Percentiles rank a stretch among this genome's conserved stretches.
phyloP scores from a whole-genome alignment of 1,139 yeast genomes.

The Groenewaldozyma auringiensis region DNA sequence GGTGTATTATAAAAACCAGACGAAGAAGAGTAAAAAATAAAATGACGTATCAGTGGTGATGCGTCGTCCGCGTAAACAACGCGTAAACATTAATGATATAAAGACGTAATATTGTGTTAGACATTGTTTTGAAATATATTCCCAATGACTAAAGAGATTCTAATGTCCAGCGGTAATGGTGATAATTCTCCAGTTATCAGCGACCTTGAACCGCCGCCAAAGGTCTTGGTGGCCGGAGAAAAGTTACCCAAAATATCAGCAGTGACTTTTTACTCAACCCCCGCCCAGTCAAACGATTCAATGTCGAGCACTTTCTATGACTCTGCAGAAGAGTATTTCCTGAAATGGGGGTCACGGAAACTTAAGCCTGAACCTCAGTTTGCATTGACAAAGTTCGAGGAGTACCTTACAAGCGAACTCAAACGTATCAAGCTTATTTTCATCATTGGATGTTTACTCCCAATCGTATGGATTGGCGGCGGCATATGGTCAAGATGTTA shows the following conservation, averaged over 20 bases:
- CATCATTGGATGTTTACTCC: constrained; percentile 11
- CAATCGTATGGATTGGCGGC: constrained; percentile 14
- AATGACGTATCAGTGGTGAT: neutral
- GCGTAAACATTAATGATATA: too few relatives aligned
- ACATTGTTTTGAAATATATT: too few relatives aligned
- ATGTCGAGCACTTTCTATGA: neutral
- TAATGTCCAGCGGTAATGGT: too few relatives aligned
- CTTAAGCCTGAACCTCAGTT: too few relatives aligned
- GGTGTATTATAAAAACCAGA: constrained; percentile 51
- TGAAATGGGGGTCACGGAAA: too few relatives aligned
- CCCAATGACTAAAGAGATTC: too few relatives aligned
- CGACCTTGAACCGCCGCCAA: too few relatives aligned
- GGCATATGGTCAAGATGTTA: constrained; percentile 7
- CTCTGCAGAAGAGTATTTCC: neutral
- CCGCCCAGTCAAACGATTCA: neutral
- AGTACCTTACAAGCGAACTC: constrained; percentile 3
- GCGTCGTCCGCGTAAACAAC: too few relatives aligned
- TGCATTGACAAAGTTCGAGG: too few relatives aligned
- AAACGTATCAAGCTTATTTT: constrained; percentile 4
- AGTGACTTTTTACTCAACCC: neutral
- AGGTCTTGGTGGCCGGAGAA: too few relatives aligned
- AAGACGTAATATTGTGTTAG: too few relatives aligned
- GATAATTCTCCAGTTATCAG: too few relatives aligned
- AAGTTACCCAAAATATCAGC: neutral
- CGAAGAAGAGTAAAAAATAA: neutral